Percentiles rank a stretch among this genome's conserved stretches.
These are phyloP conservation scores for Ilex aquifolium DNA, from an alignment of 257 asterid genomes.

Conservation along the genomic window DNA sequence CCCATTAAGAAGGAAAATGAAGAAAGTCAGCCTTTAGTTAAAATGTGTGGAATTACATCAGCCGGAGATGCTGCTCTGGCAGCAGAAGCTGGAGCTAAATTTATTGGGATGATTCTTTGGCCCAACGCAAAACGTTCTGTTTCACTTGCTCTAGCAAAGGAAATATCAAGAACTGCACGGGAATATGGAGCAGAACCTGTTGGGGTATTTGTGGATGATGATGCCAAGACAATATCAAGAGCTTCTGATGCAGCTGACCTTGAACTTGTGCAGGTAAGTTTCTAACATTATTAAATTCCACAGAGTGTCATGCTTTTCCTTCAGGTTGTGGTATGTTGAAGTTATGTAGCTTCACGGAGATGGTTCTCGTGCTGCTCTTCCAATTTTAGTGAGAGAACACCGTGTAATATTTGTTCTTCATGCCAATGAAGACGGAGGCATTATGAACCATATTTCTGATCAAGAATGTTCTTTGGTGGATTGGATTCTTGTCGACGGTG, in stretches of 20 bases:
- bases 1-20: conserved; percentile 19
- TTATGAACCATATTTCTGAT: conserved; percentile 61
- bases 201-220: conserved; percentile 92
- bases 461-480: conserved; percentile 74
- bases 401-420: conserved; percentile 76
- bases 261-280: conserved; percentile 78
- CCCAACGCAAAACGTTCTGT: conserved; percentile 86
- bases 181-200: conserved; percentile 79
- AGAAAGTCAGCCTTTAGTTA: conserved; percentile 53
- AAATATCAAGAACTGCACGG: conserved; percentile 67
- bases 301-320: conserved; percentile 11
- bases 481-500: conserved; percentile 94
- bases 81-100: conserved; percentile 91
- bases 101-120: conserved; percentile 92
- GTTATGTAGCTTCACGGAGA: conserved; percentile 78
- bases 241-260: conserved; percentile 69
- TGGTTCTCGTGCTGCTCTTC: conserved; percentile 75
- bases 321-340: conserved; percentile 6
- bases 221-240: conserved; percentile 63
- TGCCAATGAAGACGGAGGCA: conserved; percentile 63
- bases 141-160: conserved; percentile 71
- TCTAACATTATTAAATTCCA: conserved; percentile 7
- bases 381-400: conserved; percentile 40
- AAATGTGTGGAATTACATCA: conserved; percentile 92
- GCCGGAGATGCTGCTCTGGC: conserved; percentile 84